Conservation (phyloP, 208 protist species). For the Leishmania martiniquensis region DNA sequence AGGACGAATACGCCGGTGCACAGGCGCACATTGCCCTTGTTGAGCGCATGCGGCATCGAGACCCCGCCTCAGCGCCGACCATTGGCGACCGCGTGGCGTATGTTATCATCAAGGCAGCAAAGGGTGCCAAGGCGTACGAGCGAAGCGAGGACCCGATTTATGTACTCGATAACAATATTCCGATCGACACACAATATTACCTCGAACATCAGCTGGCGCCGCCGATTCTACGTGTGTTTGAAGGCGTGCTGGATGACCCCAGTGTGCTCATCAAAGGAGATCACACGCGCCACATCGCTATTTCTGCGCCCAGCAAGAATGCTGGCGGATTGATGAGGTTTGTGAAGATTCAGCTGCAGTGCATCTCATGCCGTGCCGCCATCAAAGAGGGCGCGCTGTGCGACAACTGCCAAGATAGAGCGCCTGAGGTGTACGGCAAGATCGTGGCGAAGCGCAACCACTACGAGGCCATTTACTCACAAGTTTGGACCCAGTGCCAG, state of each 20-base stretch:
- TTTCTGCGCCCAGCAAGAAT: constrained; percentile 92
- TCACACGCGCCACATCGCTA: constrained; percentile 97
- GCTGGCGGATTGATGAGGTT: constrained; percentile 98
- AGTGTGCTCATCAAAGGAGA: constrained; percentile 93
- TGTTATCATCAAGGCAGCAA: constrained; percentile 81
- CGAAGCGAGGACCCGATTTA: constrained; percentile 99
- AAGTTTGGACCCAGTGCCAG: constrained; percentile 99
- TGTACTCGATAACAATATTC: constrained; percentile 90
- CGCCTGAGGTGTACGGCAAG: constrained; percentile 94
- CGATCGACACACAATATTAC: constrained; percentile 90
- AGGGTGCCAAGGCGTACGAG: constrained; percentile 97
- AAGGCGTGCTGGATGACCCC: constrained; percentile 97
- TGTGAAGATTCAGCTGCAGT: constrained; percentile 95
- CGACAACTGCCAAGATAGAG: constrained; percentile 86
- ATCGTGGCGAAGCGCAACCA: constrained; percentile 91
- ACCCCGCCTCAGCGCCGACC: constrained; percentile 81
- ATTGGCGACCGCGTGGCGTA: constrained; percentile 89
- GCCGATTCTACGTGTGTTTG: constrained; percentile 90
- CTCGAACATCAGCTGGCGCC: constrained; percentile 89
- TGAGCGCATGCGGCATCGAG: constrained; percentile 84
- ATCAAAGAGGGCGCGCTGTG: constrained; percentile 92
- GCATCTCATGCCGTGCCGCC: constrained; percentile 94
- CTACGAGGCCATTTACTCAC: constrained; percentile 96
- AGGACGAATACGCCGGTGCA: constrained; percentile 94
- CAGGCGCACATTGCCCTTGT: constrained; percentile 88